A percentile compares a stretch with the other conserved stretches of the same genome.
Evolutionary conservation across 2,329 filamentous ascomycete species (phyloP).

Genomic region (Phoma herbarum): DNA sequence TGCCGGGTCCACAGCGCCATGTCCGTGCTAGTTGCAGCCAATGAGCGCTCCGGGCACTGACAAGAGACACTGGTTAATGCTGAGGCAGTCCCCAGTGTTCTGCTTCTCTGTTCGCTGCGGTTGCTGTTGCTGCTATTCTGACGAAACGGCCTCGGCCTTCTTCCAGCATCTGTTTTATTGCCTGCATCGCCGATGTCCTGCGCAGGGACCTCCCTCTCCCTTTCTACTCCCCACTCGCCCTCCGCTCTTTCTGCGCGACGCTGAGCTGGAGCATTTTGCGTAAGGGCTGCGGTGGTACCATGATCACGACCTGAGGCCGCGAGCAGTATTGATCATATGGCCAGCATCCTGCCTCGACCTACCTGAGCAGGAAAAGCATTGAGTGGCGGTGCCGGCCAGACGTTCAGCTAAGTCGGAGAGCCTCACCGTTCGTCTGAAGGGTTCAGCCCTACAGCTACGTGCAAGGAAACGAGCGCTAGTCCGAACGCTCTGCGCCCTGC

Average conservation of each 20-base stretch:
- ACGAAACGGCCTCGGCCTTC: conserved; percentile 12
- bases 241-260: conserved; percentile 27
- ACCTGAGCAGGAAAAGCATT: conserved; percentile 22
- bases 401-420: conserved; percentile 25
- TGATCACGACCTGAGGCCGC: conserved; percentile 31
- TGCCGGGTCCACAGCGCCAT: conserved; percentile 36
- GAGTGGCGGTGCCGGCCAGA: conserved; percentile 36
- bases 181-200: conserved; percentile 23
- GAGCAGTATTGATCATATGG: conserved; percentile 26
- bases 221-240: conserved; percentile 27
- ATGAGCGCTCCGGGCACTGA: conserved; percentile 37
- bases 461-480: conserved; percentile 21
- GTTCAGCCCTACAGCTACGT: conserved; percentile 21
- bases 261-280: conserved; percentile 28
- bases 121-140: conserved; percentile 20
- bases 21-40: conserved; percentile 36
- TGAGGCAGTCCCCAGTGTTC: conserved; percentile 40
- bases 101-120: conserved; percentile 31
- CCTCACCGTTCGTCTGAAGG: conserved; percentile 23
- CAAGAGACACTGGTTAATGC: conserved; percentile 42
- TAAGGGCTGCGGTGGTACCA: conserved; percentile 43
- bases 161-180: conserved; percentile 6
- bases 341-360: conserved; percentile 14
- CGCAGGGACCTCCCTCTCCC: conserved; percentile 19
- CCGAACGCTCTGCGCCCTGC: conserved; percentile 23